Evolutionary conservation across 2,329 filamentous ascomycete genomes (phyloP), one percentile per base, ranked within the genome.

Genomic region (Didymella pomorum): DNA sequence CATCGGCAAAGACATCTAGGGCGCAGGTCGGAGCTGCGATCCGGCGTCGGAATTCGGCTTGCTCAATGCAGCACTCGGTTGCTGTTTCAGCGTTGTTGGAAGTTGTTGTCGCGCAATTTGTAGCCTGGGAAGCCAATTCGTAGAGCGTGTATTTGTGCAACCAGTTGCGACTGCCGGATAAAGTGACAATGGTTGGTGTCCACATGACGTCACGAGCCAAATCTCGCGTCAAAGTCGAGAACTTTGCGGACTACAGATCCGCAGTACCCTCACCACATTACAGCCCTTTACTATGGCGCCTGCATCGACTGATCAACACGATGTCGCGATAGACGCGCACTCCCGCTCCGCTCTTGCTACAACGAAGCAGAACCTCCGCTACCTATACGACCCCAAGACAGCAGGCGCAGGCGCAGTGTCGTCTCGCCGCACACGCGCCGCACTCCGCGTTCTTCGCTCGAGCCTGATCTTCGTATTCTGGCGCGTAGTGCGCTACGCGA

Each of bases 401-500:
- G 64, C 67, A 44, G 65, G 69, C 16, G 66, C 63, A 8, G 47
- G 33, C 64, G 31, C 71, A 51, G 72, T 76, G 18, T 62, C 67
- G 6, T 73, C 68, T 10, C 70, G 77, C 35, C 76, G 76, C 53
- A 79, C 78, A 0, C 73, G 79, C 58, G 71, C 76, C 12, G 52
- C 78, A 43, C 73, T 80, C 14, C 75, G 76, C 53, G 71, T 70
- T 18, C 46, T 73, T 1, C 77, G 77, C 49, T 80, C 79, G 45
- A 59, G 75, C 28, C 43, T 73, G 33, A 74, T 78, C 51, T 80
- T 80, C 66, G 46, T 76, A 11, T 80, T 80, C 67, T 80, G 78
- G 78, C 72, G 77, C 20, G 60, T 79, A 0, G 71, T 79, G 0
- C 71, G 78, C 2, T 80, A 79, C 49, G 78, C 77, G 21, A 80